A percentile compares a stretch with the other conserved stretches of the same genome.
phyloP scores from a whole-genome alignment of 1,284 basidiomycete genomes.

The Flammula alnicola region DNA sequence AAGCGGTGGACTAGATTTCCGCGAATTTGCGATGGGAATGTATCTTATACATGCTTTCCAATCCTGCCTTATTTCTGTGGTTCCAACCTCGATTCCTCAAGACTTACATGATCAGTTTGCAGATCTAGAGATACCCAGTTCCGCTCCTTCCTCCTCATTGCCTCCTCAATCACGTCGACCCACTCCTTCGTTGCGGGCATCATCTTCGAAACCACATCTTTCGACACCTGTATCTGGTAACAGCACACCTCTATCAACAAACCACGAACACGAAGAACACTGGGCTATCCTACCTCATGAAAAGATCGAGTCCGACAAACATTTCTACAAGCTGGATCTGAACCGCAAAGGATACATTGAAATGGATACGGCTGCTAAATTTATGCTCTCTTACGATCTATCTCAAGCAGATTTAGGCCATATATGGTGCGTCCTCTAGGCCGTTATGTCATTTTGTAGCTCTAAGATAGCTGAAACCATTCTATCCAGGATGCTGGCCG shows the following conservation, averaged over 20 bases:
- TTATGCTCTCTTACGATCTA: constrained; percentile 29
- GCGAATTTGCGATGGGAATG: constrained; percentile 42
- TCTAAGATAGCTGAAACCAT: background rate
- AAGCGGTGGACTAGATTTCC: constrained; percentile 34
- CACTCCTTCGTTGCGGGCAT: constrained; percentile 9
- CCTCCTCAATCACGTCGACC: constrained; percentile 1
- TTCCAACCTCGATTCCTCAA: constrained; percentile 35
- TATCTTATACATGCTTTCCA: constrained; percentile 39
- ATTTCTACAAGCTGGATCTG: constrained; percentile 33
- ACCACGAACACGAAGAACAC: background rate
- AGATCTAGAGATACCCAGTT: constrained; percentile 4
- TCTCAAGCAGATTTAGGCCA: constrained; percentile 29
- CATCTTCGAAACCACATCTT: constrained; percentile 10
- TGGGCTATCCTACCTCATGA: constrained; percentile 32
- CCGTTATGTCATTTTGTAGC: background rate
- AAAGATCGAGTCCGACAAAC: constrained; percentile 27
- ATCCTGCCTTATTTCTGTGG: constrained; percentile 32
- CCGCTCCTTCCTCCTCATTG: constrained; percentile 43
- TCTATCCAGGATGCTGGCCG: constrained; percentile 59
- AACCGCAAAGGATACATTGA: constrained; percentile 32
- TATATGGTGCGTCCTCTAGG: constrained; percentile 39
- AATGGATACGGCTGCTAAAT: constrained; percentile 31
- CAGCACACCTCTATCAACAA: constrained; percentile 1
- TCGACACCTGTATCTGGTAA: constrained; percentile 3
- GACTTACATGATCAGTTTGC: constrained; percentile 32